A percentile compares a stretch with the other conserved stretches of the same genome.
These are phyloP conservation scores for Anthostomella pinea DNA, from an alignment of 2,329 filamentous ascomycete genomes.

Conservation along the genomic window DNA sequence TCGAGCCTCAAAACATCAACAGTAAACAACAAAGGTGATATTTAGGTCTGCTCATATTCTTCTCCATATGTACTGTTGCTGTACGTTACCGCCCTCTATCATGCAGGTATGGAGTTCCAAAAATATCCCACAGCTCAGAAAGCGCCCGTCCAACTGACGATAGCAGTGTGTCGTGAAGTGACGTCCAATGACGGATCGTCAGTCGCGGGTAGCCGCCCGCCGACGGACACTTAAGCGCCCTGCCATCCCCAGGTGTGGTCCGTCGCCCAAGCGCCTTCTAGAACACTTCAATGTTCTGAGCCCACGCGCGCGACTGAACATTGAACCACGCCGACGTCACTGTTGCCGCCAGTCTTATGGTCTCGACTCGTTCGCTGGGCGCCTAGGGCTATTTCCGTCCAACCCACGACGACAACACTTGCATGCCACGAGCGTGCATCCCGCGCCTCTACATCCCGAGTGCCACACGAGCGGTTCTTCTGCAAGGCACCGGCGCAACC, in stretches of 20 bases:
- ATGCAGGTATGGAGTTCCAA: background rate
- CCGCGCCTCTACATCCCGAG: conserved; percentile 17
- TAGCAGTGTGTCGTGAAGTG: conserved; percentile 2
- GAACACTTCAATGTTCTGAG: conserved; percentile 20
- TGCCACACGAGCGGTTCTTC: conserved; percentile 21
- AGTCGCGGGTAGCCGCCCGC: conserved; percentile 25
- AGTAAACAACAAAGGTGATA: no score
- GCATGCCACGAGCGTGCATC: conserved; percentile 21
- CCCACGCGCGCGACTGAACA: conserved; percentile 13
- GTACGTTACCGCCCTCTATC: no score
- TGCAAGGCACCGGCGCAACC: conserved; percentile 22
- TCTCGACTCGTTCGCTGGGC: conserved; percentile 13
- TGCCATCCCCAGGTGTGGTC: conserved; percentile 14
- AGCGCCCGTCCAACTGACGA: conserved; percentile 6
- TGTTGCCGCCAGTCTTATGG: conserved; percentile 2
- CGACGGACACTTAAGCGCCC: conserved; percentile 24
- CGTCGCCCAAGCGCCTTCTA: conserved; percentile 21
- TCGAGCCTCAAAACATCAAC: no score
- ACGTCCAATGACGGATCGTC: conserved; percentile 19
- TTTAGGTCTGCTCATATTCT: no score
- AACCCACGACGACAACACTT: conserved; percentile 17
- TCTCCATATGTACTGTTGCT: no score
- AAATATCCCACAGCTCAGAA: conserved; percentile 3
- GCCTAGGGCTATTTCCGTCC: conserved; percentile 20
- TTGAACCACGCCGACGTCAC: conserved; percentile 14